Percentiles rank a stretch among this genome's conserved stretches.
These are phyloP conservation scores for Citeromyces hawaiiensis DNA, from an alignment of 1,139 yeast genomes.

Conservation along the genomic window DNA sequence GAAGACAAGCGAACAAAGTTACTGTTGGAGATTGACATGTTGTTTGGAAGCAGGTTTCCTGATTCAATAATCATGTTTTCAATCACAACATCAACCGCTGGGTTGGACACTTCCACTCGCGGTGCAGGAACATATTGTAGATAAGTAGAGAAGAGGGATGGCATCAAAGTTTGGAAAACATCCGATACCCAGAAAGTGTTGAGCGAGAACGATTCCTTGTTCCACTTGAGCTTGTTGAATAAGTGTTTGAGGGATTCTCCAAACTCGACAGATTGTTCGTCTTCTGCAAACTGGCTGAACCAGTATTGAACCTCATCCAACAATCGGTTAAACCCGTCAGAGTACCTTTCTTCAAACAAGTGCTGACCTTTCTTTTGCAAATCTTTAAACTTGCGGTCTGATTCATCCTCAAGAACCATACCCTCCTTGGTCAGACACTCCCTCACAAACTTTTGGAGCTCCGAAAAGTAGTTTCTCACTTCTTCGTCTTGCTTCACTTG, in stretches of 20 bases:
- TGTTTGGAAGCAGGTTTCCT: background rate
- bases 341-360: background rate
- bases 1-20: background rate
- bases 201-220: background rate
- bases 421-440: background rate
- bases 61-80: background rate
- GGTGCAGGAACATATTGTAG: background rate
- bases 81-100: background rate
- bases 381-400: background rate
- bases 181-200: background rate
- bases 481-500: background rate
- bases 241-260: background rate
- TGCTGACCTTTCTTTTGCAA: background rate
- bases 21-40: background rate
- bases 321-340: background rate
- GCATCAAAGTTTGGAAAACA: background rate
- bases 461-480: background rate
- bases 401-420: background rate
- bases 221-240: background rate
- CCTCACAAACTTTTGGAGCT: background rate
- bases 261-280: background rate
- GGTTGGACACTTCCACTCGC: background rate
- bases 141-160: background rate
- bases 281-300: background rate
- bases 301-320: background rate